These are phyloP conservation scores for Gigaspora rosea DNA, from an alignment of 192 early-diverging fungal species.

Conservation along the genomic window DNA sequence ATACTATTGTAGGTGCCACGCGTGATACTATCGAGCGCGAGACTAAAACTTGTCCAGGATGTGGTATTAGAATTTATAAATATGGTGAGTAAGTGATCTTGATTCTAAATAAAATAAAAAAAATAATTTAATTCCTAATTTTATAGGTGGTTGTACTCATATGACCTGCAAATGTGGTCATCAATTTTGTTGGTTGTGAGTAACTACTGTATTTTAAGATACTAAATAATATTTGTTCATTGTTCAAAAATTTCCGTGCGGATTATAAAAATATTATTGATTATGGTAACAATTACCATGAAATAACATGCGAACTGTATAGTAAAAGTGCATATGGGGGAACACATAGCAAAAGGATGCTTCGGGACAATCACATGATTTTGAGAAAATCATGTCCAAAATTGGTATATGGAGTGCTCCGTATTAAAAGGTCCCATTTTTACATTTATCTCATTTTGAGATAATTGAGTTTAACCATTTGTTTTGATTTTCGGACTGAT, in stretches of 20 bases:
- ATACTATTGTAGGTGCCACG: not conserved
- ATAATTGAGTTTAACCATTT: no score
- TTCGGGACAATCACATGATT: no score
- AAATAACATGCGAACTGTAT: conserved; percentile 10
- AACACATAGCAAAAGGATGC: no score
- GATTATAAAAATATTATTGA: not conserved
- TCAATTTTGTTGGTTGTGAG: conserved; percentile 29
- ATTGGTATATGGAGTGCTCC: no score
- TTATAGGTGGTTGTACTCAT: conserved; percentile 21
- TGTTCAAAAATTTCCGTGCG: not conserved
- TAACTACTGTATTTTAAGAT: not conserved
- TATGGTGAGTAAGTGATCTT: not conserved
- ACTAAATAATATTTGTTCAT: not conserved
- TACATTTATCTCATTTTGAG: no score
- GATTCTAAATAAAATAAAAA: no score
- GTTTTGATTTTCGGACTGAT: no score
- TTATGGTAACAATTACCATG: not conserved
- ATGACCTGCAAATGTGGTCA: conserved; percentile 22
- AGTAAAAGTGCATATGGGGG: not conserved
- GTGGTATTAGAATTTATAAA: conserved; percentile 15
- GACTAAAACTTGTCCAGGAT: conserved; percentile 13
- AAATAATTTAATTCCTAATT: not conserved
- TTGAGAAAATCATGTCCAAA: no score
- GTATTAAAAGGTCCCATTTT: no score
- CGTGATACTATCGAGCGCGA: not conserved